phyloP scores from a whole-genome alignment of 2,329 filamentous ascomycete species.

The Chaetomium sp. region DNA sequence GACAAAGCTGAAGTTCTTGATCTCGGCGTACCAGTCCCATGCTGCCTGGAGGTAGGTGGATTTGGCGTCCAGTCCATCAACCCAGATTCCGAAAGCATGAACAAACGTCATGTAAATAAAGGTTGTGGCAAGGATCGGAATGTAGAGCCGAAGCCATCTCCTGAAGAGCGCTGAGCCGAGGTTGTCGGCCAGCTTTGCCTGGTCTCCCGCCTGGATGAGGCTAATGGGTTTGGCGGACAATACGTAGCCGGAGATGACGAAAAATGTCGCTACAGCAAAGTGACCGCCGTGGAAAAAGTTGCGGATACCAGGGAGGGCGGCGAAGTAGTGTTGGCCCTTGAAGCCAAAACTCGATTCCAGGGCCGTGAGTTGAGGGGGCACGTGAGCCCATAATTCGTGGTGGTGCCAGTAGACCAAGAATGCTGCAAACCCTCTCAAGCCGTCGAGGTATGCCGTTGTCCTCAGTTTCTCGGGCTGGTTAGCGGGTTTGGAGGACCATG shows the following conservation, averaged over 20 bases:
- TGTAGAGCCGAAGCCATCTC: conserved; percentile 40
- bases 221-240: conserved; percentile 44
- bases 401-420: conserved; percentile 60
- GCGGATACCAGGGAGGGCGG: conserved; percentile 50
- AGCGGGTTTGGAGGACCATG: conserved; percentile 13
- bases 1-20: conserved; percentile 62
- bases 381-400: conserved; percentile 53
- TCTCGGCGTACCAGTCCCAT: conserved; percentile 42
- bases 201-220: conserved; percentile 40
- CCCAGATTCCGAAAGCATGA: conserved; percentile 44
- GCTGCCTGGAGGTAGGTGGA: conserved; percentile 41
- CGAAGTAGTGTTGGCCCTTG: conserved; percentile 42
- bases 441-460: conserved; percentile 57
- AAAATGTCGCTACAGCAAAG: conserved; percentile 51
- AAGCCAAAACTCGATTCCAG: conserved; percentile 51
- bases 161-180: conserved; percentile 40
- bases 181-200: conserved; percentile 36
- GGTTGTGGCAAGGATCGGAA: conserved; percentile 46
- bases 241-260: conserved; percentile 53
- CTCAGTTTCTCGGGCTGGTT: conserved; percentile 29
- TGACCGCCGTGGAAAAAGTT: conserved; percentile 56
- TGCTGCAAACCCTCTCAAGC: conserved; percentile 60
- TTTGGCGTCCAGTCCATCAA: conserved; percentile 32
- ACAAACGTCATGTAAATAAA: conserved; percentile 45
- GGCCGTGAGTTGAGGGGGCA: conserved; percentile 28